Base-by-base conservation (phyloP, 2,329 filamentous ascomycete genomes). In the Penicillium sp. region DNA sequence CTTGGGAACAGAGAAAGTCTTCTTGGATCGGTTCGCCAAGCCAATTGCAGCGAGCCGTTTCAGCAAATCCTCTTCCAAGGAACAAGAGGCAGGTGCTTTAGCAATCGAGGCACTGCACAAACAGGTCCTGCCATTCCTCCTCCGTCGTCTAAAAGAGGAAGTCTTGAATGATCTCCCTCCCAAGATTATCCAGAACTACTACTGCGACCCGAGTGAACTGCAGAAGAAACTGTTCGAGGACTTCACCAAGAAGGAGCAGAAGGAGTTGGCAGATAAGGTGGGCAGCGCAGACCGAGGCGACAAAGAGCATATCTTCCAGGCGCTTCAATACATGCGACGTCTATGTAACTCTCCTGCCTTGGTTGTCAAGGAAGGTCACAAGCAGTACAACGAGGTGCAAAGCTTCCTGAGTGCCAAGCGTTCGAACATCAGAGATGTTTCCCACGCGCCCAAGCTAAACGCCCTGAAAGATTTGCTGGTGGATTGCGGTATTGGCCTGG, bases 141-240 rank as follows among this genome's bases (percentile, higher is more conserved):
- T 99, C 38, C 90, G 94, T 57, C 92, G 94, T 65, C 82, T 99
- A 64, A 99, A 99, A 76, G 94, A 99, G 75, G 94, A 99, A 72
- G 94, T 99, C 18, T 80, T 99, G 56, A 90, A 99, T 64, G 94
- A 99, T 67, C 80, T 99, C 9, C 94, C 94, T 2, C 94, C 94
- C 8, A 99, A 99, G 85, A 99, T 99, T 66, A 79, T 99, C 49
- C 94, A 99, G 72, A 99, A 99, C 74, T 99, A 99, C 78, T 99
- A 99, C 77, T 99, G 94, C 73, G 94, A 99, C 68, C 86, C 96
- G 18, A 96, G 91, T 66, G 94, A 99, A 54, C 79, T 99, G 49
- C 94, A 99, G 73, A 89, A 88, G 78, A 95, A 90, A 71, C 83
- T 99, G 0, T 99, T 99, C 66, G 94, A 97, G 42, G 93, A 97